These are phyloP conservation scores for Massarina eburnea DNA, from an alignment of 2,329 filamentous ascomycete genomes.

Conservation along the genomic window DNA sequence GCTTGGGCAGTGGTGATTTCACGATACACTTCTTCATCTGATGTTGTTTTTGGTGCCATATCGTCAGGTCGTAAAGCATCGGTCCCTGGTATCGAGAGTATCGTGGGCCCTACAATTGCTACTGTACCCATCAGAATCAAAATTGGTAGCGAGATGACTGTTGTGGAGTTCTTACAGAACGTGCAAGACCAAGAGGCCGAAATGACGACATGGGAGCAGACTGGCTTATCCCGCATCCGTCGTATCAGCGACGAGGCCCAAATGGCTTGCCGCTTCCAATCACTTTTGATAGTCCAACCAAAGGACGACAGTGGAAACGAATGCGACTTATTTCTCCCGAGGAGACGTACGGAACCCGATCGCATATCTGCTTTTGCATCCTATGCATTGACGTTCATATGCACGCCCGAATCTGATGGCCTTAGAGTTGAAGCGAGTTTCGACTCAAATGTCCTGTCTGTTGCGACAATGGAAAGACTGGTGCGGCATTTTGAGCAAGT, in stretches of 20 bases:
- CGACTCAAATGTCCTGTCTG: too few species aligned
- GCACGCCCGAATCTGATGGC: too few species aligned
- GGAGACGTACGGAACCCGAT: too few species aligned
- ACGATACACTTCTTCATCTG: conserved; percentile 24
- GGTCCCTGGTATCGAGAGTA: conserved; percentile 38
- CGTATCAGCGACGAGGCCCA: neutral
- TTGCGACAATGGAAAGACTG: too few species aligned
- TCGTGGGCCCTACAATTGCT: conserved; percentile 47
- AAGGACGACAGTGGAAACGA: too few species aligned
- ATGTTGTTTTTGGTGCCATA: conserved; percentile 47
- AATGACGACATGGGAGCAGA: neutral
- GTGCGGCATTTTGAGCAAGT: too few species aligned
- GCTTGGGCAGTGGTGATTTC: conserved; percentile 33
- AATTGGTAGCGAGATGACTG: neutral
- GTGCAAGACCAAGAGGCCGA: neutral
- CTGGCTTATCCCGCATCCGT: neutral
- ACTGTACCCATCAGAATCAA: conserved; percentile 30
- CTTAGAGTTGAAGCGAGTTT: too few species aligned
- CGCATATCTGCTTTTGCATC: too few species aligned
- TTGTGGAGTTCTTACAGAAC: neutral
- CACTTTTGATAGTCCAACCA: neutral
- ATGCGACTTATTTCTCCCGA: too few species aligned
- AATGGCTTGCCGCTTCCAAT: neutral
- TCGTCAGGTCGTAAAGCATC: conserved; percentile 37
- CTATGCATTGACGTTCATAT: too few species aligned